Evolutionary conservation across 371 early-diverging fungal genomes (phyloP), one percentile per base, ranked within the genome.

Genomic region (Apophysomyces elegans): DNA sequence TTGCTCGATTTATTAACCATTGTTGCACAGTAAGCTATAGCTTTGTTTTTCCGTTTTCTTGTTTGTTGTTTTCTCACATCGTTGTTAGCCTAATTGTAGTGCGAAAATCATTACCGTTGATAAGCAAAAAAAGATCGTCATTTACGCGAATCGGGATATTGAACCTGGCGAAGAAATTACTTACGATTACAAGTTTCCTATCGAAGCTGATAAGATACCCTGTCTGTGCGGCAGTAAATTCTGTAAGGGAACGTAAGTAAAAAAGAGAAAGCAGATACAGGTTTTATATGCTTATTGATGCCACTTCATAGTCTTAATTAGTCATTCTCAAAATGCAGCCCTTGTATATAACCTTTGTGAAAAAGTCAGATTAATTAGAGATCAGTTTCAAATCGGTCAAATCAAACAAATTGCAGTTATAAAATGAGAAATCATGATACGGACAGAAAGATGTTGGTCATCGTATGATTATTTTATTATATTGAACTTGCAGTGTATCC

Each of bases 1-100:
- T 96, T 65, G 99, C 99, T 37, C 86, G 99, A 39, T 99, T 98
- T 64, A 95, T 99, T 70, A 99, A 99, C 76, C 99, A 99, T 82
- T 95, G 94, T 70, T 99, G 99, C 78, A 86, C 92, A 61, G 94
- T 94, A 86, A 81, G 86, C 44, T 61, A n/a, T 45, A 26, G 32
- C 32, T 26, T 26, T 26, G 32, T 26, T 26, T 26, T 26, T 26
- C 32, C 7, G 7, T 38, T 36, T 13, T 72, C 16, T 46, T 13
- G 18, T 46, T 39, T 36, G 56, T 38, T 57, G 38, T 37, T 56
- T 59, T 60, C 5, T 65, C 45, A 58, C 59, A 16, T 45, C 7
- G 66, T 41, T 32, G 58, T 7, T 77, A 96, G 90, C 99, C 99
- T 50, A 99, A 99, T 79, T 99, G 98, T 76, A 93, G 86, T 73